These are phyloP conservation scores for Didymella segeticola DNA, from an alignment of 2,329 filamentous ascomycete species.

Conservation along the genomic window DNA sequence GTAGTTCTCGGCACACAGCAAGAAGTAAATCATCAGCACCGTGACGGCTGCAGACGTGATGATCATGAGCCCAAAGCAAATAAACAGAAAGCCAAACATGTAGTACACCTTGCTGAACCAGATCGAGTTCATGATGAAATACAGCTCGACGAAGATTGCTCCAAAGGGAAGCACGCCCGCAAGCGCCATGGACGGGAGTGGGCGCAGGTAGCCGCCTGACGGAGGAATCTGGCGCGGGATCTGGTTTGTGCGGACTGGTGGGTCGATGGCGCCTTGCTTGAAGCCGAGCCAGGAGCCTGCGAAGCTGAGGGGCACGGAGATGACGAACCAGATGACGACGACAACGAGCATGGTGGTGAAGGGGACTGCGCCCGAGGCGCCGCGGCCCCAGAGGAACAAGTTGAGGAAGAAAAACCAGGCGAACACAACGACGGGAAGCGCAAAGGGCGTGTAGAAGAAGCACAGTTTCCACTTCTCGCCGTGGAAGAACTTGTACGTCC, in stretches of 20 bases:
- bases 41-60: conserved; percentile 93
- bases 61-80: conserved; percentile 97
- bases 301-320: conserved; percentile 89
- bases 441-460: conserved; percentile 83
- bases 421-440: conserved; percentile 89
- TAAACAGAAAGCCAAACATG: conserved; percentile 99
- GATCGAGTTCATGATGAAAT: conserved; percentile 99
- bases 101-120: conserved; percentile 99
- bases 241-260: conserved; percentile 94
- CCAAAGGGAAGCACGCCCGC: conserved; percentile 93
- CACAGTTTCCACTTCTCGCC: conserved; percentile 95
- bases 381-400: conserved; percentile 93
- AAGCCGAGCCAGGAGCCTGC: conserved; percentile 94
- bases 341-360: conserved; percentile 97
- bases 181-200: conserved; percentile 87
- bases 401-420: conserved; percentile 89
- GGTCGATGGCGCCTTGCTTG: conserved; percentile 70
- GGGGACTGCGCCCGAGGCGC: conserved; percentile 90
- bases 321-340: conserved; percentile 93
- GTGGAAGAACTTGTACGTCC: conserved; percentile 92
- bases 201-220: conserved; percentile 79
- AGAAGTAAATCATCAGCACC: conserved; percentile 92
- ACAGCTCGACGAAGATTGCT: conserved; percentile 96
- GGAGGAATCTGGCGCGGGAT: conserved; percentile 96
- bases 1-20: conserved; percentile 96